Evolutionary conservation across 345 rosid species (phyloP).

Genomic region (Hibiscus mutabilis): DNA sequence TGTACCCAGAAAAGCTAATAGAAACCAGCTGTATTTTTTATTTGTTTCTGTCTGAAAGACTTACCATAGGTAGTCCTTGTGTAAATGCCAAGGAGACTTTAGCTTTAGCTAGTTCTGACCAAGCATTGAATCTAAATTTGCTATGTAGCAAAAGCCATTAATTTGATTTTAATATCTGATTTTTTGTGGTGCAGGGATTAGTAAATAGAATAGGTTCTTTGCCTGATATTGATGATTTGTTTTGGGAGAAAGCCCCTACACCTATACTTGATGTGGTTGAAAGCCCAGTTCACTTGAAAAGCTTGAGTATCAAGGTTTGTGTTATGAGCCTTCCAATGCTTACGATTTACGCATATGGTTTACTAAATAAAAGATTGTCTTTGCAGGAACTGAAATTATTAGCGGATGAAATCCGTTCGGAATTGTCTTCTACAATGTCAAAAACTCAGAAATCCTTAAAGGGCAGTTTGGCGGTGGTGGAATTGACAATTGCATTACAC

Average conservation of each 20-base stretch:
- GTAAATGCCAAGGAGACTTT: background rate
- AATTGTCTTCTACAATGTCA: constrained; percentile 42
- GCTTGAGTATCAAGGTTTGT: constrained; percentile 57
- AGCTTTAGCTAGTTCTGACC: background rate
- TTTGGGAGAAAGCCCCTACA: constrained; percentile 51
- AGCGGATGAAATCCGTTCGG: constrained; percentile 62
- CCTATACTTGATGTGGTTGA: constrained; percentile 79
- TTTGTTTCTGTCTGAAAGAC: background rate
- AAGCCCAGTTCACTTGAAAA: constrained; percentile 70
- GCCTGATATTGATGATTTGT: constrained; percentile 65
- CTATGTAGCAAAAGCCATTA: background rate
- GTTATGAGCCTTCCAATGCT: constrained; percentile 7
- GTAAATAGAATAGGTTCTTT: constrained; percentile 37
- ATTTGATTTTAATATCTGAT: constrained; percentile 7
- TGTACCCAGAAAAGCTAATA: background rate
- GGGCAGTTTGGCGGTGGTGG: constrained; percentile 67
- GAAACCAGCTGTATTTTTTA: background rate
- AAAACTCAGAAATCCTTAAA: constrained; percentile 44
- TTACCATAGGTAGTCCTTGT: no score
- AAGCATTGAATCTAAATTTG: background rate
- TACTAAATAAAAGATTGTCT: background rate
- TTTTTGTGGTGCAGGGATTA: constrained; percentile 34
- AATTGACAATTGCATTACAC: constrained; percentile 79
- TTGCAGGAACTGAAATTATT: constrained; percentile 69
- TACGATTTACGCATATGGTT: background rate